Base-by-base conservation (phyloP, 2,329 filamentous ascomycete genomes). In the Colletotrichum eremochloae region DNA sequence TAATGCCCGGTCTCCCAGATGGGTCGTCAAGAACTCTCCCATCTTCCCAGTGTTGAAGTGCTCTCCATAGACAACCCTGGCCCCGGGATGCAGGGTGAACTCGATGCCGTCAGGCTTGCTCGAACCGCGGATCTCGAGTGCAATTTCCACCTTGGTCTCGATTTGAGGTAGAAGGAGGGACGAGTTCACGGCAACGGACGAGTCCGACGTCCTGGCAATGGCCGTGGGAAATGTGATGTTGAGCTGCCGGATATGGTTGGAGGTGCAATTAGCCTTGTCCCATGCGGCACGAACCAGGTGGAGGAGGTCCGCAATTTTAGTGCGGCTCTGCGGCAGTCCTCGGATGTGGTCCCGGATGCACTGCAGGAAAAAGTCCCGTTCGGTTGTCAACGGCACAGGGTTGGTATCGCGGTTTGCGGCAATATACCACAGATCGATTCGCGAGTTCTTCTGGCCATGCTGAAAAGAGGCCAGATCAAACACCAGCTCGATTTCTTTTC, bases 31-130 rank as follows among this genome's bases (percentile, higher is more conserved):
- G 75, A 93, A 95, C 67, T 94, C 92, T n/a, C 83, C 85, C 84
- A 96, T 91, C 81, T 94, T 95, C 62, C 85, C 88, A 75, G 91
- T 89, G 75, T 94, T 93, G 80, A 95, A 95, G 72, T 88, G 86
- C 81, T 96, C 93, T 0, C 94, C 94, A 79, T 96, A 96, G 2
- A 94, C 84, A 1, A 95, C 89, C 64, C 84, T 86, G 0, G 90
- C 92, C 31, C 83, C 83, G 1, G 87, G 85, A 7, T 82, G 82
- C 33, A 93, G 82, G 18, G 81, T 80, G 46, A 94, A 85, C 1
- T 88, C 85, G 14, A 92, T 82, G 4, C 86, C 85, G n/a, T 84
- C 83, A 1, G 82, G 81, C 0, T 81, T 82, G 61, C 81, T 83
- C 12, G 81, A 80, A 2, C 86, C 83, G 0, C 81, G 83, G 33